Evolutionary conservation across 768 basidiomycete species (phyloP).

Genomic region (Leucocoprinus sp.): DNA sequence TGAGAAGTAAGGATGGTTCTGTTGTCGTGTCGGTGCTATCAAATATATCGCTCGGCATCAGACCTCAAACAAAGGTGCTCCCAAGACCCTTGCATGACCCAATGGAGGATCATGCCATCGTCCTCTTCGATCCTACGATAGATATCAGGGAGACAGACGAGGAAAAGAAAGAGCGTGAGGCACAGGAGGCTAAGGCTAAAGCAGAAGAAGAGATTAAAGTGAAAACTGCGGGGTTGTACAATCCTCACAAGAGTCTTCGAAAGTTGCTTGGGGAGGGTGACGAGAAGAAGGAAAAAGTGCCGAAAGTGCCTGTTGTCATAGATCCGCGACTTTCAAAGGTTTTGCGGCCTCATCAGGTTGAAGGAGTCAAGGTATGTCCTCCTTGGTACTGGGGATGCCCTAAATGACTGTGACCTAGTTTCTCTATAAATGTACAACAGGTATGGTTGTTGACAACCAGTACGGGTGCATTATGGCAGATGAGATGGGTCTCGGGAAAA

Average conservation of each 20-base stretch:
- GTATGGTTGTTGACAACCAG: constrained; percentile 85
- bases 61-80: constrained; percentile 69
- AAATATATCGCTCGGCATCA: constrained; percentile 75
- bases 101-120: constrained; percentile 96
- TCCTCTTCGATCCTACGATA: constrained; percentile 93
- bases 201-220: constrained; percentile 57
- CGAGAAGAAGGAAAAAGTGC: constrained; percentile 56
- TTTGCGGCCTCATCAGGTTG: constrained; percentile 94
- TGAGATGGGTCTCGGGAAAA: constrained; percentile 98
- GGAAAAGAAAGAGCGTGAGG: constrained; percentile 65
- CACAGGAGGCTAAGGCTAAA: constrained; percentile 60
- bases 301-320: constrained; percentile 94
- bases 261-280: constrained; percentile 66
- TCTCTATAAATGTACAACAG: constrained; percentile 90
- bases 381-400: constrained; percentile 4
- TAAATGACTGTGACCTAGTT: constrained; percentile 48
- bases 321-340: constrained; percentile 84
- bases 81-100: constrained; percentile 96
- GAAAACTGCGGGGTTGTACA: constrained; percentile 68
- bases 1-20: constrained; percentile 65
- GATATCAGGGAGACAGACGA: constrained; percentile 89
- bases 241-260: constrained; percentile 89
- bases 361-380: constrained; percentile 81
- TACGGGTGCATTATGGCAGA: constrained; percentile 99
- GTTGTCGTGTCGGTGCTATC: constrained; percentile 47